phyloP scores from a whole-genome alignment of 208 protist species.

The Acanthamoeba royreba region DNA sequence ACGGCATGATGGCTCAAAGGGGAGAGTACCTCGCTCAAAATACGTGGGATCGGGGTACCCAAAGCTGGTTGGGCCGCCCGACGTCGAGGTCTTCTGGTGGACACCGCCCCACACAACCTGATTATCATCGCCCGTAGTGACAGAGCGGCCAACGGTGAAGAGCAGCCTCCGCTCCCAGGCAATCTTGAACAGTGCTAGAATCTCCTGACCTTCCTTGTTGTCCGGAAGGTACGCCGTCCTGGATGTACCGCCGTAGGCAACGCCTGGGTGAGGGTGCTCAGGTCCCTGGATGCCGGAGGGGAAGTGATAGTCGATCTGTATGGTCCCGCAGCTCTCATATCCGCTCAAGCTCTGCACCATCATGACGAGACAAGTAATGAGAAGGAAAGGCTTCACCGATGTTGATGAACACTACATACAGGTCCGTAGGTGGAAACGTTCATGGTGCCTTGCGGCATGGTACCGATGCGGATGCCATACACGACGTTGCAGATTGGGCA shows the following conservation, averaged over 20 bases:
- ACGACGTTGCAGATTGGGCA: conserved; percentile 28
- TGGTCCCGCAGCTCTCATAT: neutral
- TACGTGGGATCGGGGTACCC: conserved; percentile 46
- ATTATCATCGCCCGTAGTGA: conserved; percentile 24
- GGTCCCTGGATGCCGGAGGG: neutral
- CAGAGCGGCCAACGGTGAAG: neutral
- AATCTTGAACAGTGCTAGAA: neutral
- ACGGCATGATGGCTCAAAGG: neutral
- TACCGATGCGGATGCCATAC: conserved; percentile 16
- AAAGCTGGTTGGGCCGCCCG: conserved; percentile 41
- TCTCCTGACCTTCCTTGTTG: conserved; percentile 2
- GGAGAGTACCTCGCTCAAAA: neutral
- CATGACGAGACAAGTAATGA: neutral
- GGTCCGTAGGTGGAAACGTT: neutral
- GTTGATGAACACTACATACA: neutral
- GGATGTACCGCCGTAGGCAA: neutral
- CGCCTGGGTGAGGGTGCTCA: conserved; percentile 27
- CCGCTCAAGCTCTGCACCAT: neutral
- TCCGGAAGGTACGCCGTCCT: conserved; percentile 20
- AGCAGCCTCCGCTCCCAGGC: conserved; percentile 36
- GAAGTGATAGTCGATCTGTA: conserved; percentile 21
- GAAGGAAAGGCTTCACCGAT: neutral
- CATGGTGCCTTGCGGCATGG: conserved; percentile 29
- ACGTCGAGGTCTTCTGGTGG: conserved; percentile 36
- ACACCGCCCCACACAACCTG: conserved; percentile 47